Conservation (phyloP, 2,329 filamentous ascomycete genomes). For the Metarhizium rileyi region DNA sequence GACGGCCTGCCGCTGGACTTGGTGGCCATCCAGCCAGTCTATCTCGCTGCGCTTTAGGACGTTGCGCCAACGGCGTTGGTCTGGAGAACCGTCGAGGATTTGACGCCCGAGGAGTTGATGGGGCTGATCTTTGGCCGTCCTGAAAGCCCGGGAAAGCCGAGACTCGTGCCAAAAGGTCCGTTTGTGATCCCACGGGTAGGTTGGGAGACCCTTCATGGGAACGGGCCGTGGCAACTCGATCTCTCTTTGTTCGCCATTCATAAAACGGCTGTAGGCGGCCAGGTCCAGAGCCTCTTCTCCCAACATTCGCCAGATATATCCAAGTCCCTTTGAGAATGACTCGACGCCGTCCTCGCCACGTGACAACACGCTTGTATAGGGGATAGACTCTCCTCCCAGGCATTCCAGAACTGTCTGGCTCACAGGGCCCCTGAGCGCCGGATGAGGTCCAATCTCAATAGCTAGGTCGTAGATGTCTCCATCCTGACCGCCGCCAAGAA, state of each 20-base stretch:
- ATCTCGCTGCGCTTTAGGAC: constrained; percentile 11
- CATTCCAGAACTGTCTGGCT: constrained; percentile 7
- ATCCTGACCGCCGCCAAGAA: constrained; percentile 1
- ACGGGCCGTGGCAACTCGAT: not conserved
- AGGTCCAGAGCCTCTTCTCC: not conserved
- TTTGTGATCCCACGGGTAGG: not conserved
- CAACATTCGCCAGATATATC: not conserved
- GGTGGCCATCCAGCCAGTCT: constrained; percentile 23
- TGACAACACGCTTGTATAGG: not conserved
- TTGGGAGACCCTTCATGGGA: not conserved
- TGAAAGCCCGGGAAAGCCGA: constrained; percentile 14
- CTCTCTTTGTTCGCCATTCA: not conserved
- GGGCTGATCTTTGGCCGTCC: constrained; percentile 10
- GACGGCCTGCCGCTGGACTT: constrained; percentile 15
- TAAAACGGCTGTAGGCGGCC: too few species aligned
- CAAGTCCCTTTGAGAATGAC: not conserved
- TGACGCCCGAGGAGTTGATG: constrained; percentile 16
- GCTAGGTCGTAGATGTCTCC: constrained; percentile 5
- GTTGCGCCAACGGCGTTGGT: constrained; percentile 12
- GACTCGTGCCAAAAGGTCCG: constrained; percentile 14
- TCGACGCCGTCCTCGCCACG: not conserved
- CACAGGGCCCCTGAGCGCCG: constrained; percentile 32
- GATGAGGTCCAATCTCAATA: constrained; percentile 26
- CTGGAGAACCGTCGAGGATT: not conserved
- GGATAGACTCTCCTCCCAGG: not conserved